These are phyloP conservation scores for Thozetella sp. DNA, from an alignment of 495 filamentous ascomycete species.

Conservation along the genomic window DNA sequence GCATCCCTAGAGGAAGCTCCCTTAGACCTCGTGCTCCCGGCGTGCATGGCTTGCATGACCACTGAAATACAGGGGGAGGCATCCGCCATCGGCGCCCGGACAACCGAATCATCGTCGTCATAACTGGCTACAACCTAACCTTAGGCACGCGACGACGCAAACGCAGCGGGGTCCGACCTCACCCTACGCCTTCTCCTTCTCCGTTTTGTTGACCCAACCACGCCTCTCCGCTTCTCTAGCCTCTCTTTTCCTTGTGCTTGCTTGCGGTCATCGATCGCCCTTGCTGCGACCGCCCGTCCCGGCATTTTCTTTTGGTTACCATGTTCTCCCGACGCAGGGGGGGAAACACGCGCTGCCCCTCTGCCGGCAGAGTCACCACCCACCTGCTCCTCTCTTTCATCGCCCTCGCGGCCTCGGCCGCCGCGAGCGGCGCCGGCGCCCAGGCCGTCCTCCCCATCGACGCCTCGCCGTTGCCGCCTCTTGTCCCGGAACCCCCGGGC, in stretches of 20 bases:
- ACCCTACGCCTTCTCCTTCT: slow-evolving; percentile 2
- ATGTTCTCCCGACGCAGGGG: slow-evolving; percentile 44
- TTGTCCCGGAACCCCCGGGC: slow-evolving; percentile 36
- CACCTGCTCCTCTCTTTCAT: slow-evolving; percentile 64
- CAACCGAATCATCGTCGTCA: neutral
- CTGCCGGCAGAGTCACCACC: slow-evolving; percentile 60
- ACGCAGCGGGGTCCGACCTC: slow-evolving; percentile 4
- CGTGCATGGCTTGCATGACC: neutral
- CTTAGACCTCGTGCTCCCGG: neutral
- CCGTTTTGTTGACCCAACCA: neutral
- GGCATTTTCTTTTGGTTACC: slow-evolving; percentile 8
- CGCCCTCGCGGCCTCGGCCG: slow-evolving; percentile 46
- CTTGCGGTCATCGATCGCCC: neutral
- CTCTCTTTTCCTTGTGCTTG: neutral
- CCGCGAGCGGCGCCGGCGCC: slow-evolving; percentile 20
- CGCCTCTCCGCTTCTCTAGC: neutral
- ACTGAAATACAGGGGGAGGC: neutral
- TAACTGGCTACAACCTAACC: neutral
- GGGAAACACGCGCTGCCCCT: slow-evolving; percentile 35
- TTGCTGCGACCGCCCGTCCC: neutral
- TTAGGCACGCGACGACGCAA: neutral
- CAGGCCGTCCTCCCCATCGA: slow-evolving; percentile 32
- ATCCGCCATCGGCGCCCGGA: neutral
- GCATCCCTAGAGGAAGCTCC: neutral
- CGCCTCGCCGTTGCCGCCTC: slow-evolving; percentile 29